phyloP scores from a whole-genome alignment of 345 rosid genomes.

The Geranium brycei region DNA sequence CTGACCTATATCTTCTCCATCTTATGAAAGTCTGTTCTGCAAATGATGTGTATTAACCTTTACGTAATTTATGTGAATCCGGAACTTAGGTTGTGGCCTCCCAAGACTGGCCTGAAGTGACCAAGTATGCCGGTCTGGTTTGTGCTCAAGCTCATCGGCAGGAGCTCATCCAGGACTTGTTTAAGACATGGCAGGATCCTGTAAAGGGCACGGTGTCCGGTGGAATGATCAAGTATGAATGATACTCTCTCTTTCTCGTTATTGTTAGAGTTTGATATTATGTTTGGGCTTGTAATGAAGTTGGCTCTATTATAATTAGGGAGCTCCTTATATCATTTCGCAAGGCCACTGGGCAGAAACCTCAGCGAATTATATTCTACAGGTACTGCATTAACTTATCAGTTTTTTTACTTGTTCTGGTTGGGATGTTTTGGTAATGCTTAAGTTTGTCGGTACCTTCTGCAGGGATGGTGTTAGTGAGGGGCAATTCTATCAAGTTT shows the following conservation, averaged over 20 bases:
- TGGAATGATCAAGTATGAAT: constrained; percentile 82
- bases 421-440: background rate
- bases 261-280: background rate
- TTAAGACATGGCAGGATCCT: constrained; percentile 81
- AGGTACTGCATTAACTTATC: constrained; percentile 23
- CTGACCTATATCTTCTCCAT: too few relatives aligned
- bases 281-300: background rate
- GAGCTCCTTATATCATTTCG: constrained; percentile 89
- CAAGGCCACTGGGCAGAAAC: constrained; percentile 81
- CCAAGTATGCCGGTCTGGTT: constrained; percentile 86
- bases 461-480: constrained; percentile 91
- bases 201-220: constrained; percentile 67
- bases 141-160: constrained; percentile 96
- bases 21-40: too few relatives aligned
- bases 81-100: constrained; percentile 76
- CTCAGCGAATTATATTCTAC: constrained; percentile 81
- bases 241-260: background rate
- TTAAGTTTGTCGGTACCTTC: background rate
- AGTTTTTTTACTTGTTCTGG: background rate
- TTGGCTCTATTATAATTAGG: constrained; percentile 23
- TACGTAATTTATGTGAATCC: background rate
- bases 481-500: constrained; percentile 91
- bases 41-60: background rate
- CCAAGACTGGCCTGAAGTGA: constrained; percentile 96
- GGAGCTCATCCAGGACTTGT: constrained; percentile 88